Evolutionary conservation across 306 rosid species (phyloP).

Genomic region (Cicer bijugum): DNA sequence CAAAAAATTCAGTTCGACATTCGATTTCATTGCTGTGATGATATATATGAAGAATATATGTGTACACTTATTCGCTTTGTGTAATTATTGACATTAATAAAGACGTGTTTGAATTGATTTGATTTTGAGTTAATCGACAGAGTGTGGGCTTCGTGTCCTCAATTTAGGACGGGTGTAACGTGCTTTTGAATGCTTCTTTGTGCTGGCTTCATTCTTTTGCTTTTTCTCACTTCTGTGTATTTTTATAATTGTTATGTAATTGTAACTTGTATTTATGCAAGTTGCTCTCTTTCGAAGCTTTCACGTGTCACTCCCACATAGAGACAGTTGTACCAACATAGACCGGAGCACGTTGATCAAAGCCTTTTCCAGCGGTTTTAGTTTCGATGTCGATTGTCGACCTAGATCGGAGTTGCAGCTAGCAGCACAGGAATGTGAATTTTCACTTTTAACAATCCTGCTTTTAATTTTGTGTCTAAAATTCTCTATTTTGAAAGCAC

Average conservation of each 20-base stretch:
- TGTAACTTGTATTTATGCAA: background rate
- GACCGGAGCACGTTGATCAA: conserved; percentile 5
- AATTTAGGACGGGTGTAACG: background rate
- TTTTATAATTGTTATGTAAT: background rate
- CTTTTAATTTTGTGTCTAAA: too few species aligned
- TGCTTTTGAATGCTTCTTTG: conserved; percentile 5
- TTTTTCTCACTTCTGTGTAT: background rate
- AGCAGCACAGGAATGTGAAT: conserved; percentile 7
- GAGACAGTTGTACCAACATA: conserved; percentile 43
- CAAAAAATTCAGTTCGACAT: background rate
- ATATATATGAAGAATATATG: background rate
- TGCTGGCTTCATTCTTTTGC: background rate
- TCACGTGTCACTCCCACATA: background rate
- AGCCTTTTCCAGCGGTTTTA: background rate
- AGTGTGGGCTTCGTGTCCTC: conserved; percentile 3
- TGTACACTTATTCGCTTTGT: background rate
- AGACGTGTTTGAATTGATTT: too few species aligned
- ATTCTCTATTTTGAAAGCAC: too few species aligned
- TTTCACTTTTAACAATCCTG: background rate
- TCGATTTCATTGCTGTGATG: background rate
- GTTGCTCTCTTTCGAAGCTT: background rate
- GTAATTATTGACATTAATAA: too few species aligned
- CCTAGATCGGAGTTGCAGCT: background rate
- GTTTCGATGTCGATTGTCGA: conserved; percentile 7
- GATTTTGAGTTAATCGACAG: too few species aligned